Conservation (phyloP, 2,329 filamentous ascomycete genomes). For the Cytospora mali region DNA sequence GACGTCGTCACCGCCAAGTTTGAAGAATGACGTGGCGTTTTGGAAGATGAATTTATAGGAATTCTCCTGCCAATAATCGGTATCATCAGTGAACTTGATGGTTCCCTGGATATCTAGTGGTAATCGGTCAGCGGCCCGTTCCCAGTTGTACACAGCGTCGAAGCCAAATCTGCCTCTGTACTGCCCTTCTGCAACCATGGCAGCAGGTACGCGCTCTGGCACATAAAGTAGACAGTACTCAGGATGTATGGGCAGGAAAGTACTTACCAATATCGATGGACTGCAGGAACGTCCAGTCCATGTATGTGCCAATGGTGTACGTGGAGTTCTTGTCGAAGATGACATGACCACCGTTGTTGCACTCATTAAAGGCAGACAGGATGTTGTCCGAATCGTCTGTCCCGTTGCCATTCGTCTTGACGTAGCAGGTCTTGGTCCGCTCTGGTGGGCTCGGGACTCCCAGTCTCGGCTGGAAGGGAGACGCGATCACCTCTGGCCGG, state of each 20-base stretch:
- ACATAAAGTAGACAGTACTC: not conserved
- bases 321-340: constrained; percentile 55
- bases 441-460: constrained; percentile 34
- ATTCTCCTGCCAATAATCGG: constrained; percentile 67
- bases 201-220: constrained; percentile 19
- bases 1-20: constrained; percentile 66
- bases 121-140: constrained; percentile 25
- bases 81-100: constrained; percentile 66
- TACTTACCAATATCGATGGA: constrained; percentile 59
- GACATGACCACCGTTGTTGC: constrained; percentile 63
- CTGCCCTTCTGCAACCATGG: constrained; percentile 1
- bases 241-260: not conserved
- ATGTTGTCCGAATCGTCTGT: constrained; percentile 41
- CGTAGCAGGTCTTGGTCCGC: constrained; percentile 52
- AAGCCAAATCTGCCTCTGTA: not conserved
- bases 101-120: constrained; percentile 34
- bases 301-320: constrained; percentile 63
- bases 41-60: constrained; percentile 65
- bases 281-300: constrained; percentile 64
- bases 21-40: constrained; percentile 68
- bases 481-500: constrained; percentile 30
- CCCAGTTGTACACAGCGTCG: constrained; percentile 7
- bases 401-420: constrained; percentile 55
- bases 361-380: constrained; percentile 53
- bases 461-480: constrained; percentile 32